Percentiles rank a stretch among this genome's conserved stretches.
Conservation (phyloP, 1,284 basidiomycete species). For the Pisolithus thermaeus region DNA sequence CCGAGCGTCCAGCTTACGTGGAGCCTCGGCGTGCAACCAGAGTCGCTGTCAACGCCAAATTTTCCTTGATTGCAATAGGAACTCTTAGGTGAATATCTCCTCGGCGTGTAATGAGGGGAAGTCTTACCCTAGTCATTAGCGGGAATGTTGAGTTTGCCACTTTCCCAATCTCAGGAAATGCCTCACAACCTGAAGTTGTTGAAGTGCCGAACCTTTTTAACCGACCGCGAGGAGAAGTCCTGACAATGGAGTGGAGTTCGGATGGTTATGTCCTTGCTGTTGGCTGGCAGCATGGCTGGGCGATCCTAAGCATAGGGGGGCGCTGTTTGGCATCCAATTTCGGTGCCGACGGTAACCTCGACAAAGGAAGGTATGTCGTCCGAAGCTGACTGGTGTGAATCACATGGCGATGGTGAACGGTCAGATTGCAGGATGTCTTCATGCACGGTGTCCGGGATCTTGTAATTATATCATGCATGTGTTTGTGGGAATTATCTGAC, state of each 20-base stretch:
- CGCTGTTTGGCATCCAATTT: slow-evolving; percentile 75
- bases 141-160: slow-evolving; percentile 58
- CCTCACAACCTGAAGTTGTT: slow-evolving; percentile 50
- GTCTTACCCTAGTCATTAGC: slow-evolving; percentile 27
- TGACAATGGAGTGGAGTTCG: slow-evolving; percentile 81
- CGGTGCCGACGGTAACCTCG: slow-evolving; percentile 62
- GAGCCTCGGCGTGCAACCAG: slow-evolving; percentile 62
- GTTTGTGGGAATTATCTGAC: slow-evolving; percentile 6
- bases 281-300: slow-evolving; percentile 88
- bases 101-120: slow-evolving; percentile 2
- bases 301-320: slow-evolving; percentile 88
- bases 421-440: slow-evolving; percentile 76
- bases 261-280: slow-evolving; percentile 98
- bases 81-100: slow-evolving; percentile 51
- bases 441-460: slow-evolving; percentile 73
- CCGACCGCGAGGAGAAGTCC: slow-evolving; percentile 66
- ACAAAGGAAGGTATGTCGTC: slow-evolving; percentile 43
- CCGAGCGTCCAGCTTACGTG: slow-evolving; percentile 38
- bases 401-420: slow-evolving; percentile 4
- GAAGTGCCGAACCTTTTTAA: slow-evolving; percentile 53
- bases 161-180: slow-evolving; percentile 56
- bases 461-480: slow-evolving; percentile 35
- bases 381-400: not conserved
- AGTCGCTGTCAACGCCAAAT: slow-evolving; percentile 75
- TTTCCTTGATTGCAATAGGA: slow-evolving; percentile 84